Percentiles rank a stretch among this genome's conserved stretches.
These are phyloP conservation scores for Clitocybe nebularis DNA, from an alignment of 1,284 basidiomycete species.

Conservation along the genomic window DNA sequence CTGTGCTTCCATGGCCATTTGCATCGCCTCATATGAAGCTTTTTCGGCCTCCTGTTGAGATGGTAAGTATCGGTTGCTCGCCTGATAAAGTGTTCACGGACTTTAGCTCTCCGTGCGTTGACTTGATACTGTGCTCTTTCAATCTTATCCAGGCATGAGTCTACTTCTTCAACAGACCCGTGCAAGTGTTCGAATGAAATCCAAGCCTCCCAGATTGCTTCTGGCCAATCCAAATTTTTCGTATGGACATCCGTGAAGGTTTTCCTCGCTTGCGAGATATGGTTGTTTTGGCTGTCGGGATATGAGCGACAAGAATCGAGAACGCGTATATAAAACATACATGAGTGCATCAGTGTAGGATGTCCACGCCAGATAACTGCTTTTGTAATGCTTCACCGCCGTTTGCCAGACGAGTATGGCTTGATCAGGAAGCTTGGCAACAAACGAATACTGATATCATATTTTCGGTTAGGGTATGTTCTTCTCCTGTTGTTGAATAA, in stretches of 20 bases:
- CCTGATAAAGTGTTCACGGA: constrained; percentile 23
- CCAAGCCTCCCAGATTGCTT: constrained; percentile 89
- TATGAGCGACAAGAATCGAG: constrained; percentile 4
- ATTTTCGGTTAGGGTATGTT: too few species aligned
- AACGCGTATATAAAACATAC: constrained; percentile 36
- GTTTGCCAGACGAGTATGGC: constrained; percentile 60
- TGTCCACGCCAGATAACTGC: constrained; percentile 68
- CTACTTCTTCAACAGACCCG: constrained; percentile 69
- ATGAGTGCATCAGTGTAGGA: constrained; percentile 64
- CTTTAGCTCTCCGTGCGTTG: constrained; percentile 65
- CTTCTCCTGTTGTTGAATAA: too few species aligned
- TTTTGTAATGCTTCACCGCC: constrained; percentile 62
- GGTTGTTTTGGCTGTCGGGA: constrained; percentile 47
- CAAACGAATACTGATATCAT: constrained; percentile 44
- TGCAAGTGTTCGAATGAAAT: constrained; percentile 80
- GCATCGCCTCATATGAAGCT: constrained; percentile 47
- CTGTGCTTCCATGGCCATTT: constrained; percentile 47
- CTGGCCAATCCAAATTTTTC: constrained; percentile 87
- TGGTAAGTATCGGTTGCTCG: background rate
- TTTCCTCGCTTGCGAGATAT: constrained; percentile 58
- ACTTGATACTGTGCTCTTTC: constrained; percentile 63
- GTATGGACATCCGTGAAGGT: constrained; percentile 61
- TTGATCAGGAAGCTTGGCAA: constrained; percentile 46
- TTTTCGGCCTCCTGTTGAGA: constrained; percentile 54
- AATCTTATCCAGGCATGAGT: constrained; percentile 65